phyloP scores from a whole-genome alignment of 2,329 filamentous ascomycete genomes.

The Colletotrichum nymphaeae region DNA sequence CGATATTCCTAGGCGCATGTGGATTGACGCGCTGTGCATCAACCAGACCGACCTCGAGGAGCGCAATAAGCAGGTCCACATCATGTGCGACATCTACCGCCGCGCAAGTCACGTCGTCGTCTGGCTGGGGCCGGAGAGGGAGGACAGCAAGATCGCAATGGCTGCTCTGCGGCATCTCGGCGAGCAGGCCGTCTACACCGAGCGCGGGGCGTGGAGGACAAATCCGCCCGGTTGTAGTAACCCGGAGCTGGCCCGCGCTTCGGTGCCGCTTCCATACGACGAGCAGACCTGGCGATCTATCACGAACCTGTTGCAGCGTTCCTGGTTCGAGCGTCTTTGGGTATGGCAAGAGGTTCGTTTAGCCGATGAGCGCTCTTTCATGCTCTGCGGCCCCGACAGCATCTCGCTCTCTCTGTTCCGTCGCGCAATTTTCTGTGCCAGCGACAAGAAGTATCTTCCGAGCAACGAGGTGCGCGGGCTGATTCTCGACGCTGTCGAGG shows the following conservation, averaged over 20 bases:
- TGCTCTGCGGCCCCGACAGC: conserved; percentile 1
- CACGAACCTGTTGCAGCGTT: not conserved
- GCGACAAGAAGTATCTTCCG: conserved; percentile 1
- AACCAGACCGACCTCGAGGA: conserved; percentile 20
- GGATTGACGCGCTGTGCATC: conserved; percentile 36
- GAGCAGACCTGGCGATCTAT: not conserved
- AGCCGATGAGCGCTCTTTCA: not conserved
- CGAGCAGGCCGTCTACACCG: conserved; percentile 1
- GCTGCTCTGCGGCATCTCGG: not conserved
- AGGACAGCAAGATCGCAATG: not conserved
- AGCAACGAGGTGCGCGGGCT: not conserved
- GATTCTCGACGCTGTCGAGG: not conserved
- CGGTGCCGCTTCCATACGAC: not conserved
- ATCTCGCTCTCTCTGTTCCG: not conserved
- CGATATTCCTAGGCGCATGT: conserved; percentile 65
- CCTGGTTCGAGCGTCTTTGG: conserved; percentile 1
- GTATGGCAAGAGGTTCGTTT: conserved; percentile 1
- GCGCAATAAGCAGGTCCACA: conserved; percentile 26
- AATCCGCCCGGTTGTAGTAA: not conserved
- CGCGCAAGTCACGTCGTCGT: conserved; percentile 23
- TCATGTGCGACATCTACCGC: conserved; percentile 34
- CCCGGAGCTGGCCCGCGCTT: not conserved
- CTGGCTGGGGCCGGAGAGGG: conserved; percentile 20
- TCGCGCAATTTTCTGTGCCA: not conserved
- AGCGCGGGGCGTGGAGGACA: not conserved